Percentiles rank a stretch among this genome's conserved stretches.
Conservation (phyloP, 495 filamentous ascomycete genomes). For the Wilcoxina mikolae region DNA sequence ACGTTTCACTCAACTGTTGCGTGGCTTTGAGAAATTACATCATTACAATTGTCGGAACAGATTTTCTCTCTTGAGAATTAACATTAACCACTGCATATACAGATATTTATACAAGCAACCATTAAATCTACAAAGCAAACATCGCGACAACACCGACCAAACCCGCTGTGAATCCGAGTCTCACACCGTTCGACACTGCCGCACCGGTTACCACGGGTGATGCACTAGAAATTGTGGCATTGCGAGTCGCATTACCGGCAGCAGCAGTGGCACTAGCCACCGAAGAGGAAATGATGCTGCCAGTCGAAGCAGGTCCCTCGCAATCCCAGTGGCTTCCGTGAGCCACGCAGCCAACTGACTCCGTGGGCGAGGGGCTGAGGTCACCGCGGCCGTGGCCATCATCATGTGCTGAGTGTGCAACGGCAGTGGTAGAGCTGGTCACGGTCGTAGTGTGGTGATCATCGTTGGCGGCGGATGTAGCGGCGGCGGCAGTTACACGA, state of each 20-base stretch:
- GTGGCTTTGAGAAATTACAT: too few species aligned
- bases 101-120: not conserved
- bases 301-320: constrained; percentile 15
- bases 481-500: not conserved
- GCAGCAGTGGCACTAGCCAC: not conserved
- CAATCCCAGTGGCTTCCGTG: constrained; percentile 10
- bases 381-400: constrained; percentile 2
- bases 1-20: too few species aligned
- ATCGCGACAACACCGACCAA: not conserved
- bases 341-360: constrained; percentile 5
- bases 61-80: too few species aligned
- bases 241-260: not conserved
- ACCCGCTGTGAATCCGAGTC: not conserved
- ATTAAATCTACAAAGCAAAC: not conserved
- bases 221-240: not conserved
- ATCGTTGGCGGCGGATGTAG: not conserved
- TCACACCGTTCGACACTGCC: not conserved
- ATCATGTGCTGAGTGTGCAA: not conserved
- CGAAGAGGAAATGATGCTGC: constrained; percentile 1
- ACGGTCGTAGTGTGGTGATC: not conserved
- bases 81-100: not conserved
- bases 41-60: too few species aligned
- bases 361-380: constrained; percentile 15
- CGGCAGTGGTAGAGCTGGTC: not conserved
- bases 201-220: not conserved